Evolutionary conservation across 352 stramenopile species (phyloP), one percentile per base, ranked within the genome.

Genomic region (Globisporangium mamillatum): DNA sequence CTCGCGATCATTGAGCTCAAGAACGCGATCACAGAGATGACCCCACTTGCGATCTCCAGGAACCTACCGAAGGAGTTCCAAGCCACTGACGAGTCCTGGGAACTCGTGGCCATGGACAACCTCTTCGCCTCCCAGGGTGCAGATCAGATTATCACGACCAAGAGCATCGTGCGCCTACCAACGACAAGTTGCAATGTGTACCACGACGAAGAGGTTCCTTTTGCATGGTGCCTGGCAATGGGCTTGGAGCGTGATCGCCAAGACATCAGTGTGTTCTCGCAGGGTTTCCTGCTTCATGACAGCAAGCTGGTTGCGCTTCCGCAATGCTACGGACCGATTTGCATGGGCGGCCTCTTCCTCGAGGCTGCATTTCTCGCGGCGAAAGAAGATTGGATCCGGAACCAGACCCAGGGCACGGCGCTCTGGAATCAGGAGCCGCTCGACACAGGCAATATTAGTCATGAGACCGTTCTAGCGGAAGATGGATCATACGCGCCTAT

Each of bases 61-160:
- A 60, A 52, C 16, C 18, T 67, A 34, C 16, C 48, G 7, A 54
- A 38, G 14, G 29, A 67, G 50, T 67, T 55, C 62, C 29, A 44
- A 20, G 52, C 36, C 14, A 67, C 62, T n/a, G 50, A 60, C 52
- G 25, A 58, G 6, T 38, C 52, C 3, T 67, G 62, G 62, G 50
- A 61, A n/a, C 20, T 67, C 22, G 62, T 67, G 50, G 36, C 62
- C 12, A 60, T 67, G 62, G 62, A 67, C 50, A 67, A 67, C 32
- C 22, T 67, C 10, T 67, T 67, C 12, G 34, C 62, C 6, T 60
- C 62, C 1, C 25, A 60, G 24, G 50, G 62, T 41, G 53, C 32
- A n/a, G 36, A 60, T 14, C 62, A 59, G 14, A 50, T 67, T 20
- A 25, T 60, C 9, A 25, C 18, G 10, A 67, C 34, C 5, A 50